These are phyloP conservation scores for Helotiales sp. DNA, from an alignment of 2,329 filamentous ascomycete species.

Conservation along the genomic window DNA sequence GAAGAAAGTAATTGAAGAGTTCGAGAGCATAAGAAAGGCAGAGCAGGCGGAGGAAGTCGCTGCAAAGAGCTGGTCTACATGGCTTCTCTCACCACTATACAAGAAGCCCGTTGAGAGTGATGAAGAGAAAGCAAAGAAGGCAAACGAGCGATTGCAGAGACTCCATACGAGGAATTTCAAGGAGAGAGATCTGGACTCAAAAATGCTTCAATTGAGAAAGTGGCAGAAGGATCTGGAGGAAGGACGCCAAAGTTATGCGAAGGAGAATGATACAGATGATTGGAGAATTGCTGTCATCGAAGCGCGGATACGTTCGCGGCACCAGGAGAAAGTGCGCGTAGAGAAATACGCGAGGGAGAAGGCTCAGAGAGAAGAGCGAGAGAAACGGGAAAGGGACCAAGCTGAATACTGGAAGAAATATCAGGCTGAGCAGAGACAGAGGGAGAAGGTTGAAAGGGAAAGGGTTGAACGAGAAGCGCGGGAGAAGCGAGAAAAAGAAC, in stretches of 20 bases:
- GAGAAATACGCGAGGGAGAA: conserved; percentile 18
- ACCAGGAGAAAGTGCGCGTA: conserved; percentile 14
- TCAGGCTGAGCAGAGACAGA: background rate
- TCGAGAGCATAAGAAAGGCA: conserved; percentile 38
- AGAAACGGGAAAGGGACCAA: conserved; percentile 21
- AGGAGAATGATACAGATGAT: conserved; percentile 18
- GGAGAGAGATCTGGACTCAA: conserved; percentile 36
- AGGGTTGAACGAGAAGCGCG: background rate
- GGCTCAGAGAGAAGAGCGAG: conserved; percentile 24
- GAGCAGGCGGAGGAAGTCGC: conserved; percentile 40
- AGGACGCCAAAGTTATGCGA: conserved; percentile 10
- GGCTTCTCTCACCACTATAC: conserved; percentile 42
- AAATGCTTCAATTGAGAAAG: conserved; percentile 32
- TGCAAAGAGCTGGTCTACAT: conserved; percentile 43
- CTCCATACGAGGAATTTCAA: conserved; percentile 44
- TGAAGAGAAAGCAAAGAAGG: conserved; percentile 44
- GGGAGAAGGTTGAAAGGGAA: background rate
- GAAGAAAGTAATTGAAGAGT: conserved; percentile 39
- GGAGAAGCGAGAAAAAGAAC: no score
- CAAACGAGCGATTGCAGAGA: conserved; percentile 42
- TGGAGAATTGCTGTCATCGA: conserved; percentile 27
- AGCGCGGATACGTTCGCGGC: conserved; percentile 5
- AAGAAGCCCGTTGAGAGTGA: conserved; percentile 41
- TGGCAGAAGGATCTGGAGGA: conserved; percentile 14
- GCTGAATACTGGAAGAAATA: background rate